A percentile compares a stretch with the other conserved stretches of the same genome.
Evolutionary conservation across 2,329 filamentous ascomycete genomes (phyloP).

Genomic region (Alternaria sp.): DNA sequence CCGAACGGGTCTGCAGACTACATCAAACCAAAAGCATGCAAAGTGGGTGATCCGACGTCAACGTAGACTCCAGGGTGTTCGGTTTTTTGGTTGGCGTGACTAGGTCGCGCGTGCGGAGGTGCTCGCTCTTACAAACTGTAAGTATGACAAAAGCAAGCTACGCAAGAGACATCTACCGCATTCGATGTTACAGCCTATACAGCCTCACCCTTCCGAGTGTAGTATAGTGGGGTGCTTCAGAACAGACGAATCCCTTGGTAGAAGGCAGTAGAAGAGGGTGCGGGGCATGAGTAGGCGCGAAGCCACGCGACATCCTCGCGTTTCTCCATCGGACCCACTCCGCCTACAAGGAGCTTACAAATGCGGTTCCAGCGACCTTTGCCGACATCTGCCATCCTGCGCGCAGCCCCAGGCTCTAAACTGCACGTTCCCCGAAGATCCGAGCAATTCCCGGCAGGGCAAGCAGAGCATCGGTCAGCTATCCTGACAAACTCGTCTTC

Average conservation of each 20-base stretch:
- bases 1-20: neutral
- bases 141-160: neutral
- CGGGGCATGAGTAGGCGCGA: slow-evolving; percentile 1
- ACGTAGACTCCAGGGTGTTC: neutral
- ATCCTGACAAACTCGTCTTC: neutral
- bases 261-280: slow-evolving; percentile 7
- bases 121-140: neutral
- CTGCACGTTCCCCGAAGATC: neutral
- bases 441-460: slow-evolving; percentile 3
- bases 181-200: neutral
- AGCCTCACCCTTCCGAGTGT: neutral
- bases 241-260: neutral
- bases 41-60: fast-evolving
- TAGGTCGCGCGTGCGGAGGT: neutral
- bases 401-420: neutral
- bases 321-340: slow-evolving; percentile 7
- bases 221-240: neutral
- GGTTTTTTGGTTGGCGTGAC: neutral
- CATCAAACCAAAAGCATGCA: fast-evolving
- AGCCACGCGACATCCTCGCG: slow-evolving; percentile 4
- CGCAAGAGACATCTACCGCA: neutral
- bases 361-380: neutral
- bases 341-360: slow-evolving; percentile 7
- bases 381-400: neutral
- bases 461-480: neutral